Evolutionary conservation across 768 basidiomycete species (phyloP), one percentile per base, ranked within the genome.

Genomic region (Termitomyces sp.): DNA sequence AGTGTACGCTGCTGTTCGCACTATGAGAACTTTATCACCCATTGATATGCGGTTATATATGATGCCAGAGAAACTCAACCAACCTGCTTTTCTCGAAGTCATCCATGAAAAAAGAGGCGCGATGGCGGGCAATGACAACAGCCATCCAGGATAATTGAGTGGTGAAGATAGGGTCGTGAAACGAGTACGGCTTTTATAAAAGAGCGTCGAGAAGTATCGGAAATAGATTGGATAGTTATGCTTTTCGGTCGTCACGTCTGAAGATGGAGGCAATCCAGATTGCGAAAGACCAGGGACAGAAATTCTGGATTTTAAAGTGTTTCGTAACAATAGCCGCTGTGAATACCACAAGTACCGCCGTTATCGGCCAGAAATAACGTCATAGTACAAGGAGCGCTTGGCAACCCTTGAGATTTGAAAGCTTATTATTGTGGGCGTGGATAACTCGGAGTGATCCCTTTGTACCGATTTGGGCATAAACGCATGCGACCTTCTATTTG

Each of bases 41-140:
- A 7, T 39, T 4, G 18, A 39, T 24, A 48, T 37, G 22, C 36
- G 24, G 7, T 20, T 36, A 3, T 12, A 29, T 36, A 3, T 12
- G 20, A 29, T 20, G 2, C 29, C 22, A 22, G 18, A 12, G 51
- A 22, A 22, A 24, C 5, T 26, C 16, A 12, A 29, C 51, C 28
- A 12, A 49, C 65, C 62, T 57, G 57, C 26, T 44, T 31, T 36
- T 57, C 52, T 22, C 67, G 63, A 46, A 63, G 47, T 55, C 62
- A 12, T 64, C 54, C 65, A 73, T 67, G 47, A 67, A 72, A 64
- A 72, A 73, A 52, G 64, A 62, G 28, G 68, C 59, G 13, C 8
- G 22, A 48, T 50, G 16, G 48, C 65, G 71, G 51, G 69, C 57
- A 59, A 72, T 54, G 57, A 72, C 56, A 37, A 62, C 39, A 36